phyloP scores from a whole-genome alignment of 768 basidiomycete genomes.

The Hygrophorus russula region DNA sequence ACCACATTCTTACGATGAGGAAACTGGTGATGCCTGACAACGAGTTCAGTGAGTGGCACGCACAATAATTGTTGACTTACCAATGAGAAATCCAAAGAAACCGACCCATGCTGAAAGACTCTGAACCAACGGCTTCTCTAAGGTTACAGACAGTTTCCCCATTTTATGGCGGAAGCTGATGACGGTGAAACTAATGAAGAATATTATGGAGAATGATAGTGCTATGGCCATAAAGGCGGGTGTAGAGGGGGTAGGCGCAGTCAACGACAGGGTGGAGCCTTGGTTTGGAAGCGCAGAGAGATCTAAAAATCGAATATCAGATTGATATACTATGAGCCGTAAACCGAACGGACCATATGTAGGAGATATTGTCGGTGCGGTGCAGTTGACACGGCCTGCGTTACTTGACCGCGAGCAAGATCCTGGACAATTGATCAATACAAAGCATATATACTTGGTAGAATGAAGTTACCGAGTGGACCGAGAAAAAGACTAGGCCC shows the following conservation, averaged over 20 bases:
- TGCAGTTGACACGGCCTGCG: slow-evolving; percentile 43
- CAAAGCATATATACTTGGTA: background rate
- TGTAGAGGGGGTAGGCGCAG: slow-evolving; percentile 49
- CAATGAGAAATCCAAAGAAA: slow-evolving; percentile 64
- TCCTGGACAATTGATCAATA: slow-evolving; percentile 29
- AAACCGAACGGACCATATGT: slow-evolving; percentile 36
- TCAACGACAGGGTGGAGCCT: slow-evolving; percentile 43
- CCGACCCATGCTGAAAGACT: slow-evolving; percentile 63
- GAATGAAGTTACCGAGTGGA: slow-evolving; percentile 37
- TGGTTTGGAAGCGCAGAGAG: slow-evolving; percentile 48
- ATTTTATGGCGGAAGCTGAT: slow-evolving; percentile 59
- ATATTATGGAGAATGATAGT: slow-evolving; percentile 42
- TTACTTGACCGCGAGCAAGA: slow-evolving; percentile 51
- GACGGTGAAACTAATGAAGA: slow-evolving; percentile 55
- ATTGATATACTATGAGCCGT: background rate
- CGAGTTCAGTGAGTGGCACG: slow-evolving; percentile 3
- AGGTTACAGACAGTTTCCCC: slow-evolving; percentile 30
- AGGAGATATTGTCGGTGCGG: slow-evolving; percentile 40
- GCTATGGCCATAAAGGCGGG: slow-evolving; percentile 56
- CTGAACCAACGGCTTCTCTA: slow-evolving; percentile 51
- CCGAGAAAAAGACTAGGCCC: slow-evolving; percentile 59
- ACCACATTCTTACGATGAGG: slow-evolving; percentile 70
- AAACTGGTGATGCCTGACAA: slow-evolving; percentile 52
- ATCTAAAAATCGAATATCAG: slow-evolving; percentile 30
- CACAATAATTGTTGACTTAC: slow-evolving; percentile 22